phyloP scores from a whole-genome alignment of 148 eudicot species.

The Persicaria tinctoria region DNA sequence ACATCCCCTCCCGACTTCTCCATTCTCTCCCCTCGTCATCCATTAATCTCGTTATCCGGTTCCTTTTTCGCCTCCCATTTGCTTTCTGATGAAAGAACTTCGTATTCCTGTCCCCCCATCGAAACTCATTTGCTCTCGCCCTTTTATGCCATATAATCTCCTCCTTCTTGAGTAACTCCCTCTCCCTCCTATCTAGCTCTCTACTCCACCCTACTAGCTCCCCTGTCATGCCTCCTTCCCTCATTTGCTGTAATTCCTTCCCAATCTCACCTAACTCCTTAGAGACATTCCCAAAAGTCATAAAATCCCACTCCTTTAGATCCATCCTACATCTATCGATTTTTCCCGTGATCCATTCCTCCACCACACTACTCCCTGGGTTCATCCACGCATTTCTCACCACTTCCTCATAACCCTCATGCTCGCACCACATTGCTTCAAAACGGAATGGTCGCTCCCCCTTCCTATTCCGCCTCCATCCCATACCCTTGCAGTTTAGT shows the following conservation, averaged over 20 bases:
- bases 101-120: neutral
- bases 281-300: neutral
- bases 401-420: neutral
- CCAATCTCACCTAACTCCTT: neutral
- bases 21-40: neutral
- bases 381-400: too few relatives aligned
- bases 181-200: neutral
- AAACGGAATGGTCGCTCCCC: neutral
- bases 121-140: neutral
- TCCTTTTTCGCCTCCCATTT: neutral
- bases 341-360: too few relatives aligned
- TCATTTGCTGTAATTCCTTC: neutral
- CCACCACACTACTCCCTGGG: too few relatives aligned
- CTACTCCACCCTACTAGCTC: neutral
- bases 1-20: neutral
- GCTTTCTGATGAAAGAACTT: neutral
- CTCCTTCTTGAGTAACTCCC: neutral
- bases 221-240: neutral
- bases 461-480: neutral
- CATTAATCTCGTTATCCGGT: neutral
- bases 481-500: neutral
- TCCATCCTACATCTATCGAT: too few relatives aligned
- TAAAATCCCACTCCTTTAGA: too few relatives aligned
- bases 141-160: neutral
- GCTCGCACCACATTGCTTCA: neutral